Base-by-base conservation (phyloP, 202 grass and related monocot species). In the Setaria italica region DNA sequence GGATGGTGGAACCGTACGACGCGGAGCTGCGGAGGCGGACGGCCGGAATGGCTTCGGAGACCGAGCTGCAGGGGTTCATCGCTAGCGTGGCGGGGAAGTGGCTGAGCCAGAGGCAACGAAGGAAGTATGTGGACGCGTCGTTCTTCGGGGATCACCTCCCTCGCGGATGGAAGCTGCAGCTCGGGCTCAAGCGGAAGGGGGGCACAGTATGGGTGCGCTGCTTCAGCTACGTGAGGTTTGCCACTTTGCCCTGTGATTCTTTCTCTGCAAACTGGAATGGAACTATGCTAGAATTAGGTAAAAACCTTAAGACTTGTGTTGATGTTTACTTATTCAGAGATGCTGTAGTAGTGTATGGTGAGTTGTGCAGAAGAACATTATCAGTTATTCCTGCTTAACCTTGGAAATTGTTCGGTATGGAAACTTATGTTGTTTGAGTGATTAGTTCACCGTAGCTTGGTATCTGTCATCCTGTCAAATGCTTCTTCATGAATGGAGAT, bases 81-180 rank as follows among this genome's bases (percentile, higher is more conserved):
- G 32, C n/a, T 68, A 90, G 85, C 49, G 74, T 99, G 34, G 92
- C 82, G 20, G 97, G 97, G 30, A 72, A 86, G 48, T 99, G 90
- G 89, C 59, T 72, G 78, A 87, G 80, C 85, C 80, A 74, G 59
- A 91, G 90, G 80, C 65, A 30, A 73, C 88, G 76, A 71, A 91
- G 80, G 86, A 97, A 86, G 90, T 90, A 82, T 53, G 97, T 99
- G 15, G 92, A 94, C 43, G 92, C 97, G 8, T 77, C 92, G 1
- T 91, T 71, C 62, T 97, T 99, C 5, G 97, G 97, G 35, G 89
- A 97, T 81, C 85, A 99, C 83, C 93, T 99, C 32, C 97, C 97
- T 0, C 65, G 70, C 21, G 92, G 94, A 19, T 99, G 97, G 97
- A 94, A 86, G 48, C 91, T 99, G 80, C 83, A 89, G 46, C 90